These are phyloP conservation scores for Fusarium caatingaense DNA, from an alignment of 2,329 filamentous ascomycete species.

Conservation along the genomic window DNA sequence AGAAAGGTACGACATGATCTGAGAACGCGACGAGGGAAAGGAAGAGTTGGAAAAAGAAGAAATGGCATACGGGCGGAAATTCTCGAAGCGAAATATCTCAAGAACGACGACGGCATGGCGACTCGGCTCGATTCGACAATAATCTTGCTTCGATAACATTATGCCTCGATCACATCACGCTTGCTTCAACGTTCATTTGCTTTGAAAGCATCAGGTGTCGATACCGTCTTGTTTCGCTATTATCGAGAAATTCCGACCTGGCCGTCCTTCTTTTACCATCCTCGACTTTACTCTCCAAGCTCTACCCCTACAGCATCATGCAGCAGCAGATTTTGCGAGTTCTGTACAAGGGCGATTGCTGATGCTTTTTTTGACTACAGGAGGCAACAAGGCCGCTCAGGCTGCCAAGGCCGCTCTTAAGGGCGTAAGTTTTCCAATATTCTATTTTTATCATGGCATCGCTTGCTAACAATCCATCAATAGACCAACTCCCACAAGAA, in stretches of 20 bases:
- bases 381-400: conserved; percentile 71
- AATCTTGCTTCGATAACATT: conserved; percentile 16
- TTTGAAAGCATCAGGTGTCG: background rate
- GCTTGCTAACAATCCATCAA: conserved; percentile 7
- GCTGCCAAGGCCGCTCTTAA: conserved; percentile 97
- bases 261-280: conserved; percentile 11
- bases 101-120: conserved; percentile 17
- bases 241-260: conserved; percentile 23
- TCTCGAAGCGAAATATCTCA: conserved; percentile 25
- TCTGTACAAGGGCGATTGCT: conserved; percentile 78
- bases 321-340: conserved; percentile 83
- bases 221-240: conserved; percentile 12
- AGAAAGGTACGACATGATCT: conserved; percentile 62
- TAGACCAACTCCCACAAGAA: conserved; percentile 78
- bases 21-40: conserved; percentile 19
- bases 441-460: background rate
- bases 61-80: conserved; percentile 1
- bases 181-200: background rate
- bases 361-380: conserved; percentile 69
- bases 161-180: background rate
- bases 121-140: conserved; percentile 16
- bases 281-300: conserved; percentile 22
- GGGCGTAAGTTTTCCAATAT: conserved; percentile 76
- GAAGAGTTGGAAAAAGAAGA: conserved; percentile 4
- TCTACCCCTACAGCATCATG: conserved; percentile 62